A percentile compares a stretch with the other conserved stretches of the same genome.
Evolutionary conservation across 225 moss, liverwort and hornwort species (phyloP).

Genomic region (Lunularia cruciata): DNA sequence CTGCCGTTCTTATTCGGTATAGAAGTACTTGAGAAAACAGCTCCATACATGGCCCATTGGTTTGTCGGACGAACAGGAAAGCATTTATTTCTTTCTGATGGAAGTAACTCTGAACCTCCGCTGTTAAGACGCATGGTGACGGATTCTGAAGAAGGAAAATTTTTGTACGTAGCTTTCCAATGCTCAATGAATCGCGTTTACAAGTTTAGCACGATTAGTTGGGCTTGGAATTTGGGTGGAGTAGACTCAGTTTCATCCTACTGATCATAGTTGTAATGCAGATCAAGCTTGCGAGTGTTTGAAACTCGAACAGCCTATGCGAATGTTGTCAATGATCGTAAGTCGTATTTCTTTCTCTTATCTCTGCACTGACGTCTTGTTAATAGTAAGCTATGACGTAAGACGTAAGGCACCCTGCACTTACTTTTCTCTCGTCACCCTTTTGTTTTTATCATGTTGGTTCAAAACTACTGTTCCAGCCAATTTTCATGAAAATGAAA

Average conservation of each 20-base stretch:
- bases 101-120: conserved; percentile 36
- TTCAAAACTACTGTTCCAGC: no score
- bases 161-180: conserved; percentile 41
- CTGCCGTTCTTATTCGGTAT: conserved; percentile 70
- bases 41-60: conserved; percentile 54
- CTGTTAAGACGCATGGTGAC: conserved; percentile 66
- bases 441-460: no score
- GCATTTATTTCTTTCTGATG: conserved; percentile 76
- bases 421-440: no score
- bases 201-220: no score
- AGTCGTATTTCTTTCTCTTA: conserved; percentile 14
- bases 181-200: no score
- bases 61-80: conserved; percentile 72
- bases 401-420: no score
- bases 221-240: no score
- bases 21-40: conserved; percentile 51
- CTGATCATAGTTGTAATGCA: conserved; percentile 31
- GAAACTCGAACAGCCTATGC: conserved; percentile 63
- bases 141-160: conserved; percentile 64
- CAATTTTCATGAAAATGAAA: no score
- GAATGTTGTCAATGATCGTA: conserved; percentile 67
- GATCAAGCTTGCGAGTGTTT: conserved; percentile 64
- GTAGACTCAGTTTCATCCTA: no score
- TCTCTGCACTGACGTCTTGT: no score
- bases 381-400: no score